A percentile compares a stretch with the other conserved stretches of the same genome.
Evolutionary conservation across 192 early-diverging fungal species (phyloP).

Genomic region (Gigaspora rosea): DNA sequence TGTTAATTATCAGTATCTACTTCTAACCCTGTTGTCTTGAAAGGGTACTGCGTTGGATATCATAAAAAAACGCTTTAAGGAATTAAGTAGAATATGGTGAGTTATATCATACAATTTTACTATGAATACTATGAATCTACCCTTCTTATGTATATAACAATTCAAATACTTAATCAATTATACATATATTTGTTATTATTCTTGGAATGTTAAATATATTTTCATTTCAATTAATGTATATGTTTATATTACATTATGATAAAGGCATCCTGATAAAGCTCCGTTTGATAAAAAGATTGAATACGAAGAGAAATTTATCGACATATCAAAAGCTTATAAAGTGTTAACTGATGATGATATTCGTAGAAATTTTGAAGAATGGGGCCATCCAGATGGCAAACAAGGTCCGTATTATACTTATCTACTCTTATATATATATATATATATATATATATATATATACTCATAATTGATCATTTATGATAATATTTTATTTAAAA

Average conservation of each 20-base stretch:
- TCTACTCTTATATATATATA: slow-evolving; percentile 39
- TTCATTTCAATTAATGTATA: slow-evolving; percentile 46
- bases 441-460: slow-evolving; percentile 33
- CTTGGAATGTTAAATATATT: slow-evolving; percentile 42
- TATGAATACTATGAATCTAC: no score
- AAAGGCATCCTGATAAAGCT: slow-evolving; percentile 80
- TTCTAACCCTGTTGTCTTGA: neutral
- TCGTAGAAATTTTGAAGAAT: slow-evolving; percentile 91
- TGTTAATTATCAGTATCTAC: neutral
- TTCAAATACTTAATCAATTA: no score
- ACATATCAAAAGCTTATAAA: slow-evolving; percentile 93
- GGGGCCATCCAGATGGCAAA: slow-evolving; percentile 95
- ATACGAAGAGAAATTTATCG: slow-evolving; percentile 75
- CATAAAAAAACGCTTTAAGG: slow-evolving; percentile 74
- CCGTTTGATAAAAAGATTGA: slow-evolving; percentile 64
- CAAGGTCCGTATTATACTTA: slow-evolving; percentile 48
- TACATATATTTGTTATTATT: neutral
- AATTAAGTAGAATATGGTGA: slow-evolving; percentile 63
- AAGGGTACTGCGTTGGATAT: slow-evolving; percentile 42
- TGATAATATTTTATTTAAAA: neutral
- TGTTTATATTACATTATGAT: slow-evolving; percentile 42
- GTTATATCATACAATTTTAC: neutral
- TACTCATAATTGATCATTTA: neutral
- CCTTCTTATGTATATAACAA: no score
- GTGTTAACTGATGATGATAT: slow-evolving; percentile 90